Evolutionary conservation across 768 basidiomycete species (phyloP).

Genomic region (Podaxis sp.): DNA sequence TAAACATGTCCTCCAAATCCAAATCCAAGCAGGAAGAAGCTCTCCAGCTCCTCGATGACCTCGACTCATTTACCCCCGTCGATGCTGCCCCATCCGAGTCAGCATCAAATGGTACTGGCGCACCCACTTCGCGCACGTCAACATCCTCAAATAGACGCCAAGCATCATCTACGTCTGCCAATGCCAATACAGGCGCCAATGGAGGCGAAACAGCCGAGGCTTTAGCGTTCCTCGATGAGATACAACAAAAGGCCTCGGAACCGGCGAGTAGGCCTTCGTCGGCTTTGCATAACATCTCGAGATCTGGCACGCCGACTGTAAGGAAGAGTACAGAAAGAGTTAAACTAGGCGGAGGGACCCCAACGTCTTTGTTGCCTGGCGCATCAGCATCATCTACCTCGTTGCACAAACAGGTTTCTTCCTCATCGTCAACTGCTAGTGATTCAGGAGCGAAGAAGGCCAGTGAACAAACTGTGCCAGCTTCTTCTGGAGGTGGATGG

Average conservation of each 20-base stretch:
- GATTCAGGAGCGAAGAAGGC: slow-evolving; percentile 25
- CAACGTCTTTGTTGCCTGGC: slow-evolving; percentile 38
- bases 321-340: slow-evolving; percentile 79
- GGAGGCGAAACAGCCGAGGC: slow-evolving; percentile 76
- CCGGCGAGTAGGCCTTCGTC: slow-evolving; percentile 55
- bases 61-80: slow-evolving; percentile 70
- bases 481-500: slow-evolving; percentile 43
- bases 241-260: slow-evolving; percentile 87
- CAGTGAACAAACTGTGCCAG: slow-evolving; percentile 23
- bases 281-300: slow-evolving; percentile 49
- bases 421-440: slow-evolving; percentile 11
- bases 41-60: slow-evolving; percentile 89
- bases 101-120: slow-evolving; percentile 19
- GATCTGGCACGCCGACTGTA: slow-evolving; percentile 69
- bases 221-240: slow-evolving; percentile 92
- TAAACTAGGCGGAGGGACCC: slow-evolving; percentile 52
- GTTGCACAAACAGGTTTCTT: slow-evolving; percentile 24
- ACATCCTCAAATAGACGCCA: slow-evolving; percentile 17
- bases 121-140: slow-evolving; percentile 19
- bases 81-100: slow-evolving; percentile 16
- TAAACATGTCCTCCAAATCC: slow-evolving; percentile 42
- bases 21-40: slow-evolving; percentile 89
- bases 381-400: slow-evolving; percentile 44
- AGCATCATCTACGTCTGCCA: slow-evolving; percentile 5
- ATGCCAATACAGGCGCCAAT: slow-evolving; percentile 27